Evolutionary conservation across 331 rosid genomes (phyloP), one percentile per base, ranked within the genome.

Genomic region (Pyrus hybrid): DNA sequence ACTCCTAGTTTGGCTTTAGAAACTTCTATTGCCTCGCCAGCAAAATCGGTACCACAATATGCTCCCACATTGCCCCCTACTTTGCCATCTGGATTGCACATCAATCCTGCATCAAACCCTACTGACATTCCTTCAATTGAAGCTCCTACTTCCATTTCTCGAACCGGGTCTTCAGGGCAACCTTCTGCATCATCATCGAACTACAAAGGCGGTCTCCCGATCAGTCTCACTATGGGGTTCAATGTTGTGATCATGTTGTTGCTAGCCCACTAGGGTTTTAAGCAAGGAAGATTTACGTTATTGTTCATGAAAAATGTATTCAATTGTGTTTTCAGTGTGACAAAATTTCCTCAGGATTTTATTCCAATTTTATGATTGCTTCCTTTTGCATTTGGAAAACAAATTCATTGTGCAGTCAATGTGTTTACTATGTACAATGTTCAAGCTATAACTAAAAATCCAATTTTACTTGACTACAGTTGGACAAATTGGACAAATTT

Each of bases 111-210:
- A 4, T 53, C 77, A 17, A 68, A 87, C 66, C 84, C 91, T 2
- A 4, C 30, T n/a, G 56, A 71, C 32, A 72, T 84, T 77, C 87
- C 93, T 78, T 75, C 94, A 47, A 79, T 84, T 45, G 85, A 77
- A 65, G 29, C 79, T 76, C 82, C 85, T 28, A 58, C 35, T 58
- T 72, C 76, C 56, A 35, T 58, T 26, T 57, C 76, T 22, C 37
- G 56, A 72, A 35, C 76, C 12, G 80, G 80, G 70, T 72, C 83
- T 53, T 65, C 90, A 21, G 57, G 45, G 25, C 82, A 85, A 61
- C 75, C 63, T 23, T 81, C 93, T 21, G 79, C 93, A 28, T 69
- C 88, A 33, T 35, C 88, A 11, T 25, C 32, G 25, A 58, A n/a
- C 74, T 37, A 45, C 70, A 76, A 64, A 14, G 80, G 67, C 65